Evolutionary conservation across 1,139 yeast species (phyloP).

Genomic region (Geotrichum restrictum): DNA sequence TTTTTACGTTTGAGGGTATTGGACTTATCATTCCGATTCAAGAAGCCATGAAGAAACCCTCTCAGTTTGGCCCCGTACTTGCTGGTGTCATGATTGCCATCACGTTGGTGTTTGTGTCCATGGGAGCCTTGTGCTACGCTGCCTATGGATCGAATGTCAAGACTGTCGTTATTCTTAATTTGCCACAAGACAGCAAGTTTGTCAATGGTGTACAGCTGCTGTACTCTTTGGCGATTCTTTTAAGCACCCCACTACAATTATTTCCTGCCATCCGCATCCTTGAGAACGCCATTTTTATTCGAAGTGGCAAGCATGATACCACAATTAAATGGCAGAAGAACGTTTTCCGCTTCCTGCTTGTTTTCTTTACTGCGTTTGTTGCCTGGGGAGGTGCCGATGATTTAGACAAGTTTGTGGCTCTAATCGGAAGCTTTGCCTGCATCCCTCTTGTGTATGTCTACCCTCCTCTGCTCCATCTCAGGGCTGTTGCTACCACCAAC

Average conservation of each 20-base stretch:
- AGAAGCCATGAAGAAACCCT: conserved; percentile 85
- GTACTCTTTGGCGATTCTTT: conserved; percentile 79
- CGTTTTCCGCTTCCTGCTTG: conserved; percentile 60
- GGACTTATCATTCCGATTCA: conserved; percentile 92
- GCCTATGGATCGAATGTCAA: conserved; percentile 80
- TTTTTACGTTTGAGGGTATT: conserved; percentile 94
- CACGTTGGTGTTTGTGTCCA: conserved; percentile 67
- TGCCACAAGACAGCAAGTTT: conserved; percentile 65
- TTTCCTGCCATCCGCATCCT: conserved; percentile 83
- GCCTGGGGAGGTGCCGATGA: conserved; percentile 70
- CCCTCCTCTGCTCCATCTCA: conserved; percentile 81
- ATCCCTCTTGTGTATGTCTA: conserved; percentile 90
- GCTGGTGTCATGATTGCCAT: conserved; percentile 72
- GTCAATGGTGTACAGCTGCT: conserved; percentile 70
- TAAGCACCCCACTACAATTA: conserved; percentile 87
- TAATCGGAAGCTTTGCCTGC: conserved; percentile 92
- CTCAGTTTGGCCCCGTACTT: conserved; percentile 65
- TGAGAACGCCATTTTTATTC: conserved; percentile 61
- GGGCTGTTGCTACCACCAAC: conserved; percentile 37
- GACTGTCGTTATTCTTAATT: conserved; percentile 81
- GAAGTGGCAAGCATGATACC: conserved; percentile 65
- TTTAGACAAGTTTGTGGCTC: conserved; percentile 82
- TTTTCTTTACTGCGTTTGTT: conserved; percentile 60
- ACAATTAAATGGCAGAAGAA: conserved; percentile 83
- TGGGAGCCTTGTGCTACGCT: conserved; percentile 76